phyloP scores from a whole-genome alignment of 495 filamentous ascomycete genomes.

The Neurospora tetrasperma region DNA sequence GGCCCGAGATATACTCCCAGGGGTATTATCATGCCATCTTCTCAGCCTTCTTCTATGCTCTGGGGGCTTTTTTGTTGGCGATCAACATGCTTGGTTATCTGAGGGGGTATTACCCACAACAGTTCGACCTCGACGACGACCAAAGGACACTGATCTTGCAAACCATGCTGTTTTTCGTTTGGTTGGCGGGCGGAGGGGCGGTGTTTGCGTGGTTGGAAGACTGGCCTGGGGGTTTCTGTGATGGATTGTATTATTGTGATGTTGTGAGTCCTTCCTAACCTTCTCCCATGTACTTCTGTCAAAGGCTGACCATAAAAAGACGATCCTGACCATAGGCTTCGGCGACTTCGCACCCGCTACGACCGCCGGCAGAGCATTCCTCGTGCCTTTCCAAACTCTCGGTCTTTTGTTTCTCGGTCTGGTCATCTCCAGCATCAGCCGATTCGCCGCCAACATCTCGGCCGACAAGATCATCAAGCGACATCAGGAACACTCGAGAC shows the following conservation, averaged over 20 bases:
- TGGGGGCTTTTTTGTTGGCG: conserved; percentile 54
- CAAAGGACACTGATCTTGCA: conserved; percentile 73
- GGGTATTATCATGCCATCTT: conserved; percentile 71
- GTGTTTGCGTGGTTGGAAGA: conserved; percentile 52
- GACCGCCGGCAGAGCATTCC: conserved; percentile 37
- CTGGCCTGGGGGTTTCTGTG: conserved; percentile 40
- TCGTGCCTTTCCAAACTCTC: conserved; percentile 65
- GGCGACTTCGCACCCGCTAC: conserved; percentile 49
- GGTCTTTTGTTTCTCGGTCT: conserved; percentile 69
- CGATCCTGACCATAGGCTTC: conserved; percentile 61
- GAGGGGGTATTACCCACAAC: conserved; percentile 65
- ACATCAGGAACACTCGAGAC: conserved; percentile 49
- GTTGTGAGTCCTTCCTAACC: conserved; percentile 24
- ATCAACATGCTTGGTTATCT: conserved; percentile 74
- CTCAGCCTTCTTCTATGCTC: conserved; percentile 54
- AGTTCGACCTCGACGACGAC: conserved; percentile 62
- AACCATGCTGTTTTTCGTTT: conserved; percentile 62
- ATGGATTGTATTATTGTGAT: conserved; percentile 64
- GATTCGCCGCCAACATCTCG: conserved; percentile 52
- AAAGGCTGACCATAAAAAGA: background rate
- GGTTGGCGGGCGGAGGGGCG: conserved; percentile 55
- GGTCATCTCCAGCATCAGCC: conserved; percentile 59
- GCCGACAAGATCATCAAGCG: conserved; percentile 56
- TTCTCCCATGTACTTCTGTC: background rate
- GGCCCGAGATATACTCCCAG: conserved; percentile 57